Conservation (phyloP, 108 stramenopile genomes). For the Schizochytrium sp. region DNA sequence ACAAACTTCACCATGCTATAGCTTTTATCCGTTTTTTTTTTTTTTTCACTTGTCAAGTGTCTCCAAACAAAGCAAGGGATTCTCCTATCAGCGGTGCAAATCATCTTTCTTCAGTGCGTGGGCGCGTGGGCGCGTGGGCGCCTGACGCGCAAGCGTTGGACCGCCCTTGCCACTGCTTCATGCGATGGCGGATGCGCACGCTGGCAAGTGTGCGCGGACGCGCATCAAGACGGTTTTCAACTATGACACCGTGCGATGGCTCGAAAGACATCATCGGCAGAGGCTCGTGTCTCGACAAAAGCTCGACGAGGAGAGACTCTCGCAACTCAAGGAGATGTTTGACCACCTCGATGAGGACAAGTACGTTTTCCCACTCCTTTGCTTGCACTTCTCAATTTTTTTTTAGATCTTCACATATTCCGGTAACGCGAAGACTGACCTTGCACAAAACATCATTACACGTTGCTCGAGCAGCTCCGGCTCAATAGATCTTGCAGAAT, state of each 20-base stretch:
- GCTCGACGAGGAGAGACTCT: not conserved
- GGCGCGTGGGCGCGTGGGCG: not conserved
- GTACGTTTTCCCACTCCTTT: not conserved
- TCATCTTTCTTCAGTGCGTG: too few species aligned
- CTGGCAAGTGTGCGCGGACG: not conserved
- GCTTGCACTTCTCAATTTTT: too few species aligned
- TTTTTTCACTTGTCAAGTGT: too few species aligned
- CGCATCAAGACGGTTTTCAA: not conserved
- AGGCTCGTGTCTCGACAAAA: not conserved
- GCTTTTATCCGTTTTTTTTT: too few species aligned
- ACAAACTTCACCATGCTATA: not conserved
- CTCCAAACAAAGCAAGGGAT: too few species aligned
- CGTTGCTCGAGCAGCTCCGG: not conserved
- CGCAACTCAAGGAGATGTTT: slow-evolving; percentile 13
- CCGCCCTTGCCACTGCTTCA: not conserved
- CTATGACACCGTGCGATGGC: not conserved
- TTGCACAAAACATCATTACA: not conserved
- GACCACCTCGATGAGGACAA: slow-evolving; percentile 7
- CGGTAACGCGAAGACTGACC: not conserved
- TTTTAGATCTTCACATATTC: too few species aligned
- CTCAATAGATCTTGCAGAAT: not conserved
- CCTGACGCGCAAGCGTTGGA: not conserved
- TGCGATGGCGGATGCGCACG: not conserved
- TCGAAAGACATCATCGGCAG: not conserved
- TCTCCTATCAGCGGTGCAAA: too few species aligned